Evolutionary conservation across 495 filamentous ascomycete species (phyloP), one percentile per base, ranked within the genome.

Genomic region (Jackrogersella minutella): DNA sequence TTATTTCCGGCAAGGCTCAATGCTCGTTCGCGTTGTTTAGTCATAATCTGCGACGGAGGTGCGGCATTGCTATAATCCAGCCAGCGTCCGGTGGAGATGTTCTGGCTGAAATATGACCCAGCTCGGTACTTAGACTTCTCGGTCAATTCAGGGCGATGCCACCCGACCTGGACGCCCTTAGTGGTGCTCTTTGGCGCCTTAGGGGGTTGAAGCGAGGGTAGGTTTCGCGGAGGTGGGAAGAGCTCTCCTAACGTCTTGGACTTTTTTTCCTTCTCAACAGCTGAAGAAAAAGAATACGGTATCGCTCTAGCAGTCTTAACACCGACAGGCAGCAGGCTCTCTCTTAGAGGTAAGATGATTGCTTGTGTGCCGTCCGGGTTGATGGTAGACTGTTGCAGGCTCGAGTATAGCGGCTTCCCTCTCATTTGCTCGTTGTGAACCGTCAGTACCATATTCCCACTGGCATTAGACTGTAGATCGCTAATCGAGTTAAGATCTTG

Each of bases 351-450:
- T 53, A 69, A 76, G 16, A 82, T 47, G 7, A 71, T 61, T 1
- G 74, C 74, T 17, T 70, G 68, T 0, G 47, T 44, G 16, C 67
- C 64, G 31, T 76, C 75, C 13, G 78, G 69, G 22, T 77, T 71
- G 41, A 80, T 75, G n/a, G 80, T 77, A 14, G 79, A 79, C 50
- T 83, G 81, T 64, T 90, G 89, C 22, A 93, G 77, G 75, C 93
- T 96, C 11, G 93, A 93, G 75, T 93, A 97, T 13, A 97, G 80
- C 54, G 94, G 91, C 66, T 87, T 90, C 11, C 88, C 81, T 30
- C 85, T 87, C 26, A 86, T 84, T n/a, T 88, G 87, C 47, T 88
- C 87, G 31, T 87, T 88, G 53, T 86, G 89, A 1, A 95, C 79
- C 0, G 90, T 92, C 62, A 96, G 77, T 1, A 92, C 88, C 21